Evolutionary conservation across 2,329 filamentous ascomycete species (phyloP), one percentile per base, ranked within the genome.

Genomic region (Claviceps purpurea): DNA sequence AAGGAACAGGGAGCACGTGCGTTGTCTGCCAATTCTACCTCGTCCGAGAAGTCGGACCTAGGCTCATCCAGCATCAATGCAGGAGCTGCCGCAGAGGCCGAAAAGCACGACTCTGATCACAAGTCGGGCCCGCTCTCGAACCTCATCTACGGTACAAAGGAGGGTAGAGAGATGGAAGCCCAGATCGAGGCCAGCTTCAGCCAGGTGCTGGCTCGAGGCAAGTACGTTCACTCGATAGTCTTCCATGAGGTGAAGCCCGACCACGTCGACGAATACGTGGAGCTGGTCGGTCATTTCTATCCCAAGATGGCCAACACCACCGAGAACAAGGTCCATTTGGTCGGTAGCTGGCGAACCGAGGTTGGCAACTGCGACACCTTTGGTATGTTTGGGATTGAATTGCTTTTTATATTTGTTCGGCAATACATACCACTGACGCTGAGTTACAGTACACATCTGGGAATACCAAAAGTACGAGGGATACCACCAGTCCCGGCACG

Each of bases 311-410:
- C 93, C 46, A 77, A 78, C 54, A 77, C 82, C 59, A 82, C 86
- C 20, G 85, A 93, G 70, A 95, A 97, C 71, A 91, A 91, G 71
- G 91, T 98, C 59, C 84, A 98, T 68, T 73, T 98, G 53, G 93
- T 98, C 5, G 93, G 93, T 61, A 97, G 91, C 74, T 98, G 93
- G 93, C 82, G 91, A 68, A 96, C 90, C 16, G 93, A 98, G 68
- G 90, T 98, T 50, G 93, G 93, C 56, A 91, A 98, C 62, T 94
- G 89, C 66, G 89, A 98, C 64, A 96, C 90, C 0, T 98, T 98
- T 71, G 82, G 90, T 95, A 78, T 56, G 80, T 50, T 20, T 50
- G 39, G 3, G 6, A 8, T 41, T 41, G 16, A 8, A 1, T 20
- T 20, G 2, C 10, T n/a, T 41, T 41, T 10, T 10, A 8, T 41